phyloP scores from a whole-genome alignment of 1,139 yeast species.

The Yamadazyma atlantica region DNA sequence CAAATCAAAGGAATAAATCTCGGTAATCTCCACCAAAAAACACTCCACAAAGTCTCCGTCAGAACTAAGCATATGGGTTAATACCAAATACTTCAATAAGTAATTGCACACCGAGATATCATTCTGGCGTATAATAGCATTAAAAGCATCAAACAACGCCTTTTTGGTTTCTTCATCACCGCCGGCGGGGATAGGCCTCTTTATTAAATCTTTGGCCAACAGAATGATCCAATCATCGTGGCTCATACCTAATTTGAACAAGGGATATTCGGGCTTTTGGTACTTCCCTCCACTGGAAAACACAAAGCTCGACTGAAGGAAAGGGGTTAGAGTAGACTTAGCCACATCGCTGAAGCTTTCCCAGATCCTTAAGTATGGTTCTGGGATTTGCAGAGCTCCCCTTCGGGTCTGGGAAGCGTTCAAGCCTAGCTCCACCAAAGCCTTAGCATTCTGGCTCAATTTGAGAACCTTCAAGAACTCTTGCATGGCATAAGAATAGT shows the following conservation, averaged over 20 bases:
- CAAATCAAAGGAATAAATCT: slow-evolving; percentile 51
- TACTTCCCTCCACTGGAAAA: slow-evolving; percentile 38
- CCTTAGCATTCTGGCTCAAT: slow-evolving; percentile 21
- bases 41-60: slow-evolving; percentile 40
- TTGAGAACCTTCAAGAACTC: slow-evolving; percentile 71
- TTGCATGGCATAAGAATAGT: slow-evolving; percentile 88
- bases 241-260: slow-evolving; percentile 33
- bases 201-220: slow-evolving; percentile 65
- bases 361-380: slow-evolving; percentile 50
- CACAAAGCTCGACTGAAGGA: slow-evolving; percentile 71
- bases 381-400: slow-evolving; percentile 6
- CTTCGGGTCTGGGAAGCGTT: background rate
- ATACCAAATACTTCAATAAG: slow-evolving; percentile 75
- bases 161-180: slow-evolving; percentile 14
- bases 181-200: slow-evolving; percentile 28
- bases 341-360: slow-evolving; percentile 63
- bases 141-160: slow-evolving; percentile 62
- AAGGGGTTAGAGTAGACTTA: slow-evolving; percentile 73
- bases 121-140: slow-evolving; percentile 68
- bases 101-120: slow-evolving; percentile 70
- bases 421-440: background rate
- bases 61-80: slow-evolving; percentile 62
- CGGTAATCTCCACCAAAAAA: slow-evolving; percentile 56
- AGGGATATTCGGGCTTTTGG: slow-evolving; percentile 34
- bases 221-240: slow-evolving; percentile 66